These are phyloP conservation scores for Penicillium desertorum DNA, from an alignment of 495 filamentous ascomycete genomes.

Conservation along the genomic window DNA sequence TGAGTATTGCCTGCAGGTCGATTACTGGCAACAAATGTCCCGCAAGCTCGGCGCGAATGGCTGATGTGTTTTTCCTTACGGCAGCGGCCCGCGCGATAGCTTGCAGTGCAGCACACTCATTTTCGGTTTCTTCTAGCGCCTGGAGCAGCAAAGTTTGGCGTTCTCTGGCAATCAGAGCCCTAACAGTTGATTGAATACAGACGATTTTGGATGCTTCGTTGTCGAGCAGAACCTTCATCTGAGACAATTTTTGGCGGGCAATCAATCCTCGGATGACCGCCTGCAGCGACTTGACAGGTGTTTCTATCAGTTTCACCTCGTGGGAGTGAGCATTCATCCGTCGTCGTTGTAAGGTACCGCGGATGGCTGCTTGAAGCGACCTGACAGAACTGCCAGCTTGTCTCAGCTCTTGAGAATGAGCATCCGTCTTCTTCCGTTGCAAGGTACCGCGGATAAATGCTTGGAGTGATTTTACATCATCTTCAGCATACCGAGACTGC, in stretches of 20 bases:
- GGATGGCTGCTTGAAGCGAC: constrained; percentile 54
- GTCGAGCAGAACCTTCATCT: constrained; percentile 34
- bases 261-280: constrained; percentile 53
- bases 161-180: constrained; percentile 41
- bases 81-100: constrained; percentile 42
- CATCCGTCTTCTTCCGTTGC: constrained; percentile 40
- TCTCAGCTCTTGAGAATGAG: constrained; percentile 52
- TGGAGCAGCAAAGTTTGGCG: constrained; percentile 28
- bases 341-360: constrained; percentile 53
- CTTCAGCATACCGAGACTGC: constrained; percentile 48
- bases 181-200: constrained; percentile 45
- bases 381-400: constrained; percentile 27
- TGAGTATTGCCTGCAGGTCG: constrained; percentile 36
- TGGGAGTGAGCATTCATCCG: constrained; percentile 52
- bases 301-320: constrained; percentile 40
- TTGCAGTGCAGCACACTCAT: constrained; percentile 39
- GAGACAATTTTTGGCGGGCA: constrained; percentile 40
- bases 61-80: constrained; percentile 26
- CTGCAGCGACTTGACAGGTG: constrained; percentile 36
- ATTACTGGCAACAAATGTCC: constrained; percentile 32
- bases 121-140: constrained; percentile 33
- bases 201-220: constrained; percentile 38
- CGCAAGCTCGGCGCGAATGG: constrained; percentile 29
- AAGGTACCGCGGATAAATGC: constrained; percentile 60
- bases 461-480: constrained; percentile 58